Evolutionary conservation across 202 grass and related monocot species (phyloP), one percentile per base, ranked within the genome.

Genomic region (Zoysia matrella): DNA sequence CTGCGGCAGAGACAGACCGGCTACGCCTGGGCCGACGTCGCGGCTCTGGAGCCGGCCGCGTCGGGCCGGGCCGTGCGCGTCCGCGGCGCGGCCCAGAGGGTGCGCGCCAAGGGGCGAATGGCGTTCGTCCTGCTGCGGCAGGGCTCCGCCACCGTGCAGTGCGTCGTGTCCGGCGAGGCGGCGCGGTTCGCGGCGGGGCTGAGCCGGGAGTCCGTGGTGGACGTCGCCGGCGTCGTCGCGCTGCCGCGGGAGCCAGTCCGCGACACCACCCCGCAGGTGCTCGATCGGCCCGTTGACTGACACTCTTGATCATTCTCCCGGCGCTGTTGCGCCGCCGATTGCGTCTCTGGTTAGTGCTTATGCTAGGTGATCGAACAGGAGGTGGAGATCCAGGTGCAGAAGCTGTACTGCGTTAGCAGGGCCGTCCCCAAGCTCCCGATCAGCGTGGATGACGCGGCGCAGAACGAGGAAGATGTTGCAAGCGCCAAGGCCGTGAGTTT

Each of bases 391-490:
- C 82, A 86, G 39, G 84, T 90, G 48, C 77, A 84, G 67, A 92
- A 95, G 58, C 78, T 95, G 9, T 88, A 92, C 52, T 95, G 89
- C 63, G 63, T 95, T 65, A 95, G 87, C 64, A 86, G 89, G 80
- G 79, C 89, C 3, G 14, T 90, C 9, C 55, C 78, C 0, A 81
- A 85, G 42, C 85, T 95, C 57, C 89, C 89, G 10, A 92, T 95
- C 65, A 88, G 85, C 69, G 76, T 95, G 56, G 92, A 92, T 6
- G 92, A 92, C 70, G 92, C 92, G 6, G 71, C 92, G 11, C 77
- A 85, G 5, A 90, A 79, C 30, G 89, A 92, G 84, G 71, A 47
- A 11, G 71, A 67, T 7, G 80, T 90, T 39, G 79, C 85, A 7
- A 88, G 79, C 47, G 92, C 89, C 57, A 88, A 84, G 55, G 80